phyloP scores from a whole-genome alignment of 2,329 filamentous ascomycete genomes.

The Botryosphaeria dothidea region DNA sequence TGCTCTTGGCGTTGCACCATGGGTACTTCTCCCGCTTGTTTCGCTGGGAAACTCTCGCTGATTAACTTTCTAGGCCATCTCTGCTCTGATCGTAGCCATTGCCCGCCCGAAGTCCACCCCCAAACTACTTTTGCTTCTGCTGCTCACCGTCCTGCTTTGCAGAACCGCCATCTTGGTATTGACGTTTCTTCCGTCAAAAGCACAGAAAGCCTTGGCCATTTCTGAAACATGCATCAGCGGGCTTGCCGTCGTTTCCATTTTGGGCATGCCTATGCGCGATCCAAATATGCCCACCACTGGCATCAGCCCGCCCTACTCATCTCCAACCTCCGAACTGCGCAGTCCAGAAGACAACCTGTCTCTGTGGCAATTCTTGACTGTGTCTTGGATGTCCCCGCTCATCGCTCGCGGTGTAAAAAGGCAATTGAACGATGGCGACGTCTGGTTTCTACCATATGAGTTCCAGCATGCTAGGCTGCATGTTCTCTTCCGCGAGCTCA shows the following conservation, averaged over 20 bases:
- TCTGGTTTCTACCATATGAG: slow-evolving; percentile 77
- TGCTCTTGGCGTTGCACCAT: slow-evolving; percentile 2
- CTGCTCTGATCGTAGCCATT: slow-evolving; percentile 36
- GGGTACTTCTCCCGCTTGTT: background rate
- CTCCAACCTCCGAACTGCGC: slow-evolving; percentile 62
- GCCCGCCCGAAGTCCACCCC: slow-evolving; percentile 46
- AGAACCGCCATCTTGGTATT: slow-evolving; percentile 27
- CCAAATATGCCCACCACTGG: slow-evolving; percentile 53
- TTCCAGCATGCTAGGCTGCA: slow-evolving; percentile 81
- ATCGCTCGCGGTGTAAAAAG: slow-evolving; percentile 64
- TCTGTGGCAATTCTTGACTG: slow-evolving; percentile 80
- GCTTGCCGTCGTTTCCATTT: slow-evolving; percentile 53
- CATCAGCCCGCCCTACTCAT: slow-evolving; percentile 60
- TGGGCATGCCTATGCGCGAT: slow-evolving; percentile 71
- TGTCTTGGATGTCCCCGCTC: slow-evolving; percentile 78
- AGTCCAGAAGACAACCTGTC: slow-evolving; percentile 78
- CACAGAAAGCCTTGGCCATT: slow-evolving; percentile 39
- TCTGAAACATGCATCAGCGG: slow-evolving; percentile 4
- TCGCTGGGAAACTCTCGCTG: background rate
- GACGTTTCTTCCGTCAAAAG: slow-evolving; percentile 13
- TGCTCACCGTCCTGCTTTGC: slow-evolving; percentile 35
- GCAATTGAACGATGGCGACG: slow-evolving; percentile 74
- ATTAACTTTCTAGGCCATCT: slow-evolving; percentile 32
- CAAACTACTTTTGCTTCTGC: slow-evolving; percentile 41
- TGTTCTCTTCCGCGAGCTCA: slow-evolving; percentile 69